Base-by-base conservation (phyloP, 2,329 filamentous ascomycete species). In the Pleoardoris graminearum region DNA sequence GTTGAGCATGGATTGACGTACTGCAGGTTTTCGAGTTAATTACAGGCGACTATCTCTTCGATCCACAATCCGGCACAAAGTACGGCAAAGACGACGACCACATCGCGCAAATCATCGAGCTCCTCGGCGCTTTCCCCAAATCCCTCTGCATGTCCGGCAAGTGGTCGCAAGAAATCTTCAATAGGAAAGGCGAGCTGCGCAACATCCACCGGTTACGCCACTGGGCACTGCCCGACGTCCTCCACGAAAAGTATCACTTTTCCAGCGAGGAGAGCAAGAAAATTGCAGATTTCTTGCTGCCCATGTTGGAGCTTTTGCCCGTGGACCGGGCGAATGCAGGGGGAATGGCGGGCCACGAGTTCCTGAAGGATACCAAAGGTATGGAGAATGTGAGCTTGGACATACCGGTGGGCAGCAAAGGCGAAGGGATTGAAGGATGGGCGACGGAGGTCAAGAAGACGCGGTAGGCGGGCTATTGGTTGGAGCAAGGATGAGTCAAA, bases 1-100 rank as follows among this genome's bases (percentile, higher is more conserved):
- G 11, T 7, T 7, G 14, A 38, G 27, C 22, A 41, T 29, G 4
- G 23, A 37, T 60, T 70, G 56, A 62, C 50, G 17, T 22, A 21
- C 38, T 11, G 7, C 68, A 97, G 93, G 88, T 93, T 14, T 99
- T 99, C 65, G 94, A 99, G 74, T 80, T 99, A 38, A 97, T 99
- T 62, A 99, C 94, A 1, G 94, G 94, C 61, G 94, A 99, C 75
- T 99, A 99, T 70, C 85, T 99, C 37, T 99, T 99, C 75, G 94
- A 99, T 68, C 94, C 94, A 0, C 94, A 99, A 76, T 97, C 93
- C 1, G 94, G 94, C 58, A 97, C 93, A 36, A 97, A 97, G 76
- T 99, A 99, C 74, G 94, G 94, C 71, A 99, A 99, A 77, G 94
- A 99, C 70, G 94, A 99, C 77, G 94, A 99, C 71, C 94, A 99